Conservation (phyloP, 306 rosid species). For the Begonia peltatifolia region DNA sequence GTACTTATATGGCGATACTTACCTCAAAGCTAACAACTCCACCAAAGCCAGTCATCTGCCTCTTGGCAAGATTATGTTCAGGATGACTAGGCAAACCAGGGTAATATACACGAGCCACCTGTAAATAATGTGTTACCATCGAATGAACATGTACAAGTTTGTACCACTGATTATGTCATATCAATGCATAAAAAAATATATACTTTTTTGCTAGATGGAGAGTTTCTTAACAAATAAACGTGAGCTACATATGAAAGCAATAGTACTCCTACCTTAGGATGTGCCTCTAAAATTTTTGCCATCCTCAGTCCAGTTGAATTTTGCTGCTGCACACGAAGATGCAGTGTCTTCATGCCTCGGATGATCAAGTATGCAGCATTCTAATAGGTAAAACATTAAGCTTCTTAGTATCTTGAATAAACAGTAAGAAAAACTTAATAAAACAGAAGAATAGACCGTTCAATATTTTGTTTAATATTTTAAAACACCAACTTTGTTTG, state of each 20-base stretch:
- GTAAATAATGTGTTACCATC: constrained; percentile 8
- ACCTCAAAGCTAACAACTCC: constrained; percentile 98
- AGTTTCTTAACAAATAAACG: no score
- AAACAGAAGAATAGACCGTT: no score
- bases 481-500: no score
- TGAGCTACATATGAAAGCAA: no score
- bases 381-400: constrained; percentile 23
- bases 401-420: neutral
- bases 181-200: neutral
- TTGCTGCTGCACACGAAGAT: constrained; percentile 93
- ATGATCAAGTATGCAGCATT: constrained; percentile 92
- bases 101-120: constrained; percentile 84
- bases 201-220: no score
- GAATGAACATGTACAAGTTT: no score
- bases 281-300: constrained; percentile 90
- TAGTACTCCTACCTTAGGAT: constrained; percentile 60
- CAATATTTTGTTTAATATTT: no score
- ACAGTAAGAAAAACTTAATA: neutral
- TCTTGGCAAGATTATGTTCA: constrained; percentile 77
- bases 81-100: constrained; percentile 92
- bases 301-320: constrained; percentile 70
- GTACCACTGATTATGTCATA: neutral
- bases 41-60: constrained; percentile 95
- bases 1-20: neutral
- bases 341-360: constrained; percentile 94